Base-by-base conservation (phyloP, 2,329 filamentous ascomycete species). In the Thyridium curvatum region DNA sequence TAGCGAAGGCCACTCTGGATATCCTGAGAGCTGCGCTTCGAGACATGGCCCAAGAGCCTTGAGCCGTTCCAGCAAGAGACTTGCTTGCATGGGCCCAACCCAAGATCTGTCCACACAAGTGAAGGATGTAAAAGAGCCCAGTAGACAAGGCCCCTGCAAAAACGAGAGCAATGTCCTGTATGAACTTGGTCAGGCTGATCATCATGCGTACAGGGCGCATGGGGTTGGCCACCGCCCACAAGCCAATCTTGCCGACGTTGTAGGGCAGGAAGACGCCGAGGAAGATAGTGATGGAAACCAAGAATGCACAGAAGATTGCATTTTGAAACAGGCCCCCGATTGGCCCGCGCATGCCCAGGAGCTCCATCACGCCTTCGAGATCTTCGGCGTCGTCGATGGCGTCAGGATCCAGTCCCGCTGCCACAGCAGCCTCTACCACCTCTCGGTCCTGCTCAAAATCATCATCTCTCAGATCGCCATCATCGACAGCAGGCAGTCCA, bases 311-410 rank as follows among this genome's bases (percentile, higher is more conserved):
- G 61, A 98, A 98, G 13, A 96, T 81, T 40, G 86, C 89, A 50
- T 98, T 98, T 54, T 98, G 93, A 49, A 97, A 80, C 6, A 98
- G 74, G 3, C 88, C 89, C 12, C 84, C 83, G 3, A 98, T 72
- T 1, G 93, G 93, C 0, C 93, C 93, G 53, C 94, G 87, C 85
- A 98, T 94, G 30, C 93, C 93, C 42, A 98, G 84, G 13, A 98
- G 77, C 59, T 98, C 93, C 69, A 98, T 81, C 38, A 98, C 86
- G 1, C 93, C 93, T 57, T 98, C 93, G 13, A 98, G 79, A 54
- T 98, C 93, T 61, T 98, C 93, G 9, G 86, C 86, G 49, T 96
- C 85, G 32, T 90, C 86, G 32, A 88, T 74, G 9, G 82, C 84
- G 49, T 86, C 82, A 39, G 79, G 74, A 39, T 95, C 87, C 29